Evolutionary conservation across 768 basidiomycete genomes (phyloP).

Genomic region (Mrakia gelida): DNA sequence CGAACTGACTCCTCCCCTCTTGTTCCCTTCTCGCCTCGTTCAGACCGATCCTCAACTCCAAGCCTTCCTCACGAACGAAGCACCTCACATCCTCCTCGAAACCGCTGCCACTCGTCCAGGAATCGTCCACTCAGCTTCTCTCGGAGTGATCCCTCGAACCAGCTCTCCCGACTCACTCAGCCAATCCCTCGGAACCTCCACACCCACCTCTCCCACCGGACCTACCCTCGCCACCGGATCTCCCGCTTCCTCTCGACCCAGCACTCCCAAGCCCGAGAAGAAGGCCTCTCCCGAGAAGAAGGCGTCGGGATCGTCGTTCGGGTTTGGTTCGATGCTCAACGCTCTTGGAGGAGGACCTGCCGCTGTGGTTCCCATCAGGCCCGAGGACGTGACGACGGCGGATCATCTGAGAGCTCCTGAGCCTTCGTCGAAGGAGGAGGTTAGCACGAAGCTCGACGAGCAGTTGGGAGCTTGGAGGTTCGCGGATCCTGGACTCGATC

Average conservation of each 20-base stretch:
- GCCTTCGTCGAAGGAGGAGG: not conserved
- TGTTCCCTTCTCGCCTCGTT: not conserved
- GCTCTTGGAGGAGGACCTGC: not conserved
- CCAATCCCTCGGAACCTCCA: not conserved
- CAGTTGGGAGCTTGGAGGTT: constrained; percentile 33
- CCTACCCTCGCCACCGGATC: not conserved
- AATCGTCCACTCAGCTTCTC: constrained; percentile 22
- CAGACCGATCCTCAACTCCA: constrained; percentile 23
- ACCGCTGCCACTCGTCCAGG: not conserved
- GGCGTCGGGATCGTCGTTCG: constrained; percentile 12
- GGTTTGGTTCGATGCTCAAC: constrained; percentile 12
- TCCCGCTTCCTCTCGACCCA: not conserved
- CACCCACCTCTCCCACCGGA: not conserved
- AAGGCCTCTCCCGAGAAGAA: constrained; percentile 6
- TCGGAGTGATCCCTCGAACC: constrained; percentile 23
- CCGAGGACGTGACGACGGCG: constrained; percentile 25
- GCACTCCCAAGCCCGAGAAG: constrained; percentile 3
- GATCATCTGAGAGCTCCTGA: constrained; percentile 15
- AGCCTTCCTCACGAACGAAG: constrained; percentile 13
- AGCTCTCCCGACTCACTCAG: constrained; percentile 12
- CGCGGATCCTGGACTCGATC: constrained; percentile 10
- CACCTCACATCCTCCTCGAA: constrained; percentile 22
- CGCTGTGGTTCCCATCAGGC: not conserved
- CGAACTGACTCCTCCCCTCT: not conserved
- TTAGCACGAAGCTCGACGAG: constrained; percentile 25